Evolutionary conservation across 1,139 yeast species (phyloP).

Genomic region (Tardiomyces depauwii): DNA sequence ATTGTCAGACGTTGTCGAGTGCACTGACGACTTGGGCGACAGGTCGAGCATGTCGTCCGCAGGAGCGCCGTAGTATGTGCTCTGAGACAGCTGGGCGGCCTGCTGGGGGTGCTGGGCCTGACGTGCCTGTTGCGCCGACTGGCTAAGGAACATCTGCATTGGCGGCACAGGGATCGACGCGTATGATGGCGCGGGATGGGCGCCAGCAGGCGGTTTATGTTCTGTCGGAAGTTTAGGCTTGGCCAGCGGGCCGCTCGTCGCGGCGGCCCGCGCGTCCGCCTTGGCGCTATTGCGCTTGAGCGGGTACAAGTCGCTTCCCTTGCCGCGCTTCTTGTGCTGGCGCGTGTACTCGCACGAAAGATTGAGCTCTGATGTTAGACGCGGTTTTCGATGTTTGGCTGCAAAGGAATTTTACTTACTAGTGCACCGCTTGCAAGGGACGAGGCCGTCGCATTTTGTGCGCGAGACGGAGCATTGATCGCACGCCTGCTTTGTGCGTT

Average conservation of each 20-base stretch:
- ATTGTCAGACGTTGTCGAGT: background rate
- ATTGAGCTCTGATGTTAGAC: background rate
- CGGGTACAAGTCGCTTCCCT: background rate
- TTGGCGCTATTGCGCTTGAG: background rate
- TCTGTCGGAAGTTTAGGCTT: no score
- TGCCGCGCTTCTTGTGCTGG: slow-evolving; percentile 4
- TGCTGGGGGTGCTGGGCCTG: no score
- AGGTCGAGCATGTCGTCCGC: background rate
- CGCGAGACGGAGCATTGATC: slow-evolving; percentile 31
- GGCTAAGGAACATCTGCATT: no score
- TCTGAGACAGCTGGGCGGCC: no score
- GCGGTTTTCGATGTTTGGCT: no score
- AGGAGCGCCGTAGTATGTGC: background rate
- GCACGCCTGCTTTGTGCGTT: slow-evolving; percentile 28
- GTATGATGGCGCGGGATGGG: no score
- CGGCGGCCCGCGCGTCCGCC: background rate
- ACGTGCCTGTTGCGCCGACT: no score
- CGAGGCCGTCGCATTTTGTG: slow-evolving; percentile 31
- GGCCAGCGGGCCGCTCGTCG: no score
- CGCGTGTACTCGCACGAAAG: background rate
- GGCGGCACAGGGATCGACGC: no score
- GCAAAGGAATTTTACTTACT: no score
- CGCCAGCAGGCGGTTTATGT: no score
- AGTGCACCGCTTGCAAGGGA: slow-evolving; percentile 29
- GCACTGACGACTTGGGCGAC: background rate